Conservation (phyloP, 2,329 filamentous ascomycete genomes). For the Arthrinium puccinioides region DNA sequence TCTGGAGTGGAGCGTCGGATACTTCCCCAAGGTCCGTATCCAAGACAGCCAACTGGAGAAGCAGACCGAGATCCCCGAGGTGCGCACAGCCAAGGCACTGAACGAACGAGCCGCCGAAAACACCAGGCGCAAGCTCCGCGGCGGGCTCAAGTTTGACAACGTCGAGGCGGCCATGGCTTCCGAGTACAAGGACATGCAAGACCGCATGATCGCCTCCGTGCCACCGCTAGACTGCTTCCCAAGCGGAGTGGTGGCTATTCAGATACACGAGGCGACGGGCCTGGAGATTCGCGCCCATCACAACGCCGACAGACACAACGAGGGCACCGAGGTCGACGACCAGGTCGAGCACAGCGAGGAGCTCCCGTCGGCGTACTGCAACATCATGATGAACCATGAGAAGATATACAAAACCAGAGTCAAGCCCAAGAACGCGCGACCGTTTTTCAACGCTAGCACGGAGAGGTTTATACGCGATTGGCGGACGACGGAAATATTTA, state of each 20-base stretch:
- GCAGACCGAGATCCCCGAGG: not conserved
- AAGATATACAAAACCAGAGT: conserved; percentile 2
- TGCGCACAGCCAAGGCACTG: not conserved
- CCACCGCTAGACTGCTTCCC: not conserved
- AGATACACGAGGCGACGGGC: conserved; percentile 4
- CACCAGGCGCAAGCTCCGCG: conserved; percentile 2
- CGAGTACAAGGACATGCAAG: conserved; percentile 1
- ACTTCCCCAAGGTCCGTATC: conserved; percentile 3
- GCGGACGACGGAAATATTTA: not conserved
- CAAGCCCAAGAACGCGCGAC: conserved; percentile 4
- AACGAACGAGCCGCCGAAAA: not conserved
- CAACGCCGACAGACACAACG: not conserved
- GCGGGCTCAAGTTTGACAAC: conserved; percentile 1
- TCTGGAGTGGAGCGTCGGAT: conserved; percentile 3
- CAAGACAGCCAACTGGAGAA: not conserved
- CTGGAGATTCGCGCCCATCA: conserved; percentile 4
- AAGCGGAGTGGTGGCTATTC: not conserved
- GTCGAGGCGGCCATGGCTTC: not conserved
- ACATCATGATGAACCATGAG: conserved; percentile 1
- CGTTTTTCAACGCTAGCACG: conserved; percentile 4
- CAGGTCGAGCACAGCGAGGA: conserved; percentile 3
- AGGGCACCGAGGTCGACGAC: conserved; percentile 1
- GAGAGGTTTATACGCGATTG: conserved; percentile 1
- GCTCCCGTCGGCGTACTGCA: conserved; percentile 2
- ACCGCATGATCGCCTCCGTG: conserved; percentile 2